Evolutionary conservation across 164 flowering plant genomes (phyloP).

Genomic region (Akebia trifoliata): DNA sequence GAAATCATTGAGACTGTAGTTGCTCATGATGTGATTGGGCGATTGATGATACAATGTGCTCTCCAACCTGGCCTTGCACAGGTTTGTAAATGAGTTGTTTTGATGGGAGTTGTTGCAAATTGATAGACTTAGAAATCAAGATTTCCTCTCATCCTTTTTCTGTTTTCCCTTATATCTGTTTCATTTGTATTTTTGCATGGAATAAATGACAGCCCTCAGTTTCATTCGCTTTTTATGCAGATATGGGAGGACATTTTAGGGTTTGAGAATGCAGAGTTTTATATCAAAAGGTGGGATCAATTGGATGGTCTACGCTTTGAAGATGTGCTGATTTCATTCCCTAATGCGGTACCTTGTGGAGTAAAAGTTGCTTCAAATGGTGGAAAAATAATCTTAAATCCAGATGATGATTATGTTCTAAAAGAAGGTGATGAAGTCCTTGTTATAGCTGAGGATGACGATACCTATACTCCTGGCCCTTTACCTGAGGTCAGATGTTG

Average conservation of each 20-base stretch:
- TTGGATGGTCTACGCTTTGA: conserved; percentile 62
- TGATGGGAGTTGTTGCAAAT: neutral
- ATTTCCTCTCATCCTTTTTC: neutral
- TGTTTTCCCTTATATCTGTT: neutral
- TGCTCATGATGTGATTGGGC: conserved; percentile 98
- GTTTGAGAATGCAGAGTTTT: conserved; percentile 94
- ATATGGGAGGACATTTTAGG: conserved; percentile 97
- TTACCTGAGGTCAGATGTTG: conserved; percentile 67
- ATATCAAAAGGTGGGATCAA: conserved; percentile 90
- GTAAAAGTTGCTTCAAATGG: conserved; percentile 74
- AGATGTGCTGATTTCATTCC: conserved; percentile 80
- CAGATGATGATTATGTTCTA: conserved; percentile 69
- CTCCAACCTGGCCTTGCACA: conserved; percentile 97
- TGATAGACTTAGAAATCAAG: neutral
- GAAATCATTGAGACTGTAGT: conserved; percentile 90
- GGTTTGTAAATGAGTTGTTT: conserved; percentile 31
- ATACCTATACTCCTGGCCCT: conserved; percentile 71
- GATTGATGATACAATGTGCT: conserved; percentile 97
- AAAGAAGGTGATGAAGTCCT: conserved; percentile 82
- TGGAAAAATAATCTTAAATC: conserved; percentile 78
- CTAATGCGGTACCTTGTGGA: conserved; percentile 95
- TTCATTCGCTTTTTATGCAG: conserved; percentile 30
- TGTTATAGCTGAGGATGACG: conserved; percentile 96
- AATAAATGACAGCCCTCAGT: neutral
- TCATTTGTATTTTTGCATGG: neutral